A percentile compares a stretch with the other conserved stretches of the same genome.
Conservation (phyloP, 495 filamentous ascomycete species). For the Tirmania nivea region DNA sequence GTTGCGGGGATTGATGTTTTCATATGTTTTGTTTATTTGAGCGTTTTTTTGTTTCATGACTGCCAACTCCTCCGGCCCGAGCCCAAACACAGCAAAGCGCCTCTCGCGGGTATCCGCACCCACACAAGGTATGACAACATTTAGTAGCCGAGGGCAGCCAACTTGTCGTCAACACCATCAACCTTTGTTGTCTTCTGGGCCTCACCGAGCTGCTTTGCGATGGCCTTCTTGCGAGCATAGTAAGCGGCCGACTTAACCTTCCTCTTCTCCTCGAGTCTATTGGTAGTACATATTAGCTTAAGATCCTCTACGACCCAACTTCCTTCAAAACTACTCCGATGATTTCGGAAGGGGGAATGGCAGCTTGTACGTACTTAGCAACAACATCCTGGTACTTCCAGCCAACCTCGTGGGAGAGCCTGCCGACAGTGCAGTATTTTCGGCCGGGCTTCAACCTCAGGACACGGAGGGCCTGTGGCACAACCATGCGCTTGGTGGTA, state of each 20-base stretch:
- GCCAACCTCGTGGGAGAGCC: conserved; percentile 93
- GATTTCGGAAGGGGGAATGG: background rate
- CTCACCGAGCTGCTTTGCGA: conserved; percentile 66
- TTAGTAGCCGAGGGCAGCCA: conserved; percentile 55
- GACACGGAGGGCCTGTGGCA: conserved; percentile 89
- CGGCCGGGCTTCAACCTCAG: conserved; percentile 89
- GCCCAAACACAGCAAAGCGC: background rate
- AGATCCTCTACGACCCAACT: background rate
- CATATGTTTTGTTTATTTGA: background rate
- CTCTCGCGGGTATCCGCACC: background rate
- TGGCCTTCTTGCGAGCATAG: conserved; percentile 98
- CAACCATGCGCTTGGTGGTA: conserved; percentile 98
- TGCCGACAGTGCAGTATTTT: conserved; percentile 98
- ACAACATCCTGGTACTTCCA: conserved; percentile 99
- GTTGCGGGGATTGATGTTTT: background rate
- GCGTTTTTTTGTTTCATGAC: background rate
- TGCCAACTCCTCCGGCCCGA: background rate
- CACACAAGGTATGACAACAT: background rate
- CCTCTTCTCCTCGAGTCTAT: conserved; percentile 91
- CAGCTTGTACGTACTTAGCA: conserved; percentile 46
- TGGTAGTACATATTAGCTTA: conserved; percentile 22
- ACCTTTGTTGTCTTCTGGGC: conserved; percentile 81
- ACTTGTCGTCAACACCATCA: conserved; percentile 60
- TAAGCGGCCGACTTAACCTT: conserved; percentile 98
- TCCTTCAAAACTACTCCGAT: background rate